Base-by-base conservation (phyloP, 2,329 filamentous ascomycete genomes). In the Bipolaris bicolor region DNA sequence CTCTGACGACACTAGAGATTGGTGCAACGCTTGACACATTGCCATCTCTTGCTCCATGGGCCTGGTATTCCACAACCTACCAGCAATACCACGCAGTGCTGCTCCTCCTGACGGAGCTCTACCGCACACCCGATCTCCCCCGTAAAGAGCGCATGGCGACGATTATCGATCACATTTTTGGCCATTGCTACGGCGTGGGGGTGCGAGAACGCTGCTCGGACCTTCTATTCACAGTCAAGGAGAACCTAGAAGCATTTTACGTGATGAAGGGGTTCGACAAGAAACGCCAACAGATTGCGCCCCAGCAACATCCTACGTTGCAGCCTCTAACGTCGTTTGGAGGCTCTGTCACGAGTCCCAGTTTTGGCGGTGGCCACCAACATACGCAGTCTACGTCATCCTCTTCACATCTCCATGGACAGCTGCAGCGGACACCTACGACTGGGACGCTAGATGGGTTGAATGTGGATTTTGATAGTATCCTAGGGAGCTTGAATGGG, bases 121-220 rank as follows among this genome's bases (percentile, higher is more conserved):
- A 76, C 58, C 70, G 74, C 24, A 76, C 73, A 1, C 74, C 74
- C 0, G 72, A 75, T 26, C 63, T 76, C 1, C 58, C 68, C 0
- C 61, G 69, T 6, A 76, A 73, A 61, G 72, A 76, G 37, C 63
- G 74, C 49, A 76, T 76, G 72, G 69, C 71, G 51, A 76, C 73
- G 1, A 75, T 76, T 43, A 76, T 76, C 57, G 73, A 76, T 60
- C 74, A 76, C 53, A 72, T 76, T 26, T 76, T 76, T 57, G 74
- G 74, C 3, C 74, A 76, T 59, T 76, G 74, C 61, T 76, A 76
- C 55, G 74, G 73, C 53, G 65, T 75, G 47, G 69, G 66, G 33
- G 68, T 76, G 1, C 65, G 71, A 18, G 72, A 76, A 46, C 69
- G 74, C 15, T 76, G 74, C 46, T 66, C 65, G 0, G 73, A 76